Evolutionary conservation across 768 basidiomycete species (phyloP), one percentile per base, ranked within the genome.

Genomic region (Cystobasidium ongulense): DNA sequence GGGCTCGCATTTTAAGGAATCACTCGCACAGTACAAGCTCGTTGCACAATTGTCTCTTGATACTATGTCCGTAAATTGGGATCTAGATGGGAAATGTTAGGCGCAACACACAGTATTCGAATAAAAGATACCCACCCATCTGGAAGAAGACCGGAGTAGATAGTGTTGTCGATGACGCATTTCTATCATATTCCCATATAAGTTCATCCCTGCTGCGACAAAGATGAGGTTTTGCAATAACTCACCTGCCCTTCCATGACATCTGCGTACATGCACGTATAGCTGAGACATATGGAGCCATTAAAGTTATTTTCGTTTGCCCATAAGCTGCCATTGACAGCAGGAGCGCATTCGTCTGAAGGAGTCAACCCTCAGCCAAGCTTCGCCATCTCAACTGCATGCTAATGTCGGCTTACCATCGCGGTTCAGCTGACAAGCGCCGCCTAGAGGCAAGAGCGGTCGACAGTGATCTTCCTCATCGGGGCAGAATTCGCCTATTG

Each of bases 201-300:
- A 29, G 43, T 25, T 29, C 11, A 13, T 27, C 10, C 10, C 18
- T 25, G 33, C 18, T 25, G 13, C 10, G 65, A 67, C 4, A 21
- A 31, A 25, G 27, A 17, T 17, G 23, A n/a, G 23, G 46, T 50
- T 23, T 15, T 15, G 15, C 15, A 50, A 50, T 15, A 23, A 46
- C 65, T 43, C 25, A 67, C 41, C 29, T 67, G 41, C 2, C 65
- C 65, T 3, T 86, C 81, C 0, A 90, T 89, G 35, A 84, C 86
- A 78, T 93, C 90, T 10, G 92, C 88, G 41, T 80, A 92, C 91
- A 88, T 87, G 89, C 92, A 93, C 1, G 84, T 80, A 78, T 87
- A 88, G 78, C 91, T 89, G 63, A 95, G 84, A 80, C 92, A 94
- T 23, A 92, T 84, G 1, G 90, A 86, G 33, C 91, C 91, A 78